These are phyloP conservation scores for Phytophthora idaei DNA, from an alignment of 352 stramenopile species.

Conservation along the genomic window DNA sequence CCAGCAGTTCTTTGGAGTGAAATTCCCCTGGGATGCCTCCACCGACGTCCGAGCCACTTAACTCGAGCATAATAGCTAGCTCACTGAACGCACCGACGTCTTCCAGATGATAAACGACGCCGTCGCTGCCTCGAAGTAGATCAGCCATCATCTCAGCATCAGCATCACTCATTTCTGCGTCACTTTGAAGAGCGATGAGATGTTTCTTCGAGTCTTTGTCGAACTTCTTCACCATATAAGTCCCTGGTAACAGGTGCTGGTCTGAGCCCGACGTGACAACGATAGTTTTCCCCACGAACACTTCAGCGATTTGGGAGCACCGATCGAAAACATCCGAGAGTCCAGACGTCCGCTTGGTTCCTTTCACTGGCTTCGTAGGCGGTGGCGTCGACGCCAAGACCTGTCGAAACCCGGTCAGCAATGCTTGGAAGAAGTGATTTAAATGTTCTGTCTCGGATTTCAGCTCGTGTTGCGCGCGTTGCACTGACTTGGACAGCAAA, in stretches of 20 bases:
- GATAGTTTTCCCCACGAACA: slow-evolving; percentile 41
- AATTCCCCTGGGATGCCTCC: slow-evolving; percentile 36
- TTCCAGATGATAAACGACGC: slow-evolving; percentile 33
- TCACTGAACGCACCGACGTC: slow-evolving; percentile 32
- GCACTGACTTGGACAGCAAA: slow-evolving; percentile 30
- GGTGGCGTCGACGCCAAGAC: neutral
- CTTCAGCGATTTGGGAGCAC: slow-evolving; percentile 29
- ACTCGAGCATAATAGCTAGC: slow-evolving; percentile 38
- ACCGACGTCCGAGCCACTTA: slow-evolving; percentile 31
- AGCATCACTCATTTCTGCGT: neutral
- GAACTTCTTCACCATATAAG: slow-evolving; percentile 28
- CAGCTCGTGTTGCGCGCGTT: slow-evolving; percentile 32
- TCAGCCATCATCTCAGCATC: slow-evolving; percentile 20
- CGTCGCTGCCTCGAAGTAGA: slow-evolving; percentile 31
- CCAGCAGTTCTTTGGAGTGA: slow-evolving; percentile 44
- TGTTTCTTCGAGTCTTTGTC: slow-evolving; percentile 29
- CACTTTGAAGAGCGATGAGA: slow-evolving; percentile 5
- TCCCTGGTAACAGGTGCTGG: slow-evolving; percentile 15
- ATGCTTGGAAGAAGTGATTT: slow-evolving; percentile 38
- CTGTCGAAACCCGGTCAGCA: slow-evolving; percentile 34
- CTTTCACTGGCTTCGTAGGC: slow-evolving; percentile 10
- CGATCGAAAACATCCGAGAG: slow-evolving; percentile 17
- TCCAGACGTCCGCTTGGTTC: slow-evolving; percentile 13
- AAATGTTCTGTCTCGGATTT: slow-evolving; percentile 32
- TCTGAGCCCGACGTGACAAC: slow-evolving; percentile 24